These are phyloP conservation scores for Sugiyamaella grinbergsii DNA, from an alignment of 1,139 yeast genomes.

Conservation along the genomic window DNA sequence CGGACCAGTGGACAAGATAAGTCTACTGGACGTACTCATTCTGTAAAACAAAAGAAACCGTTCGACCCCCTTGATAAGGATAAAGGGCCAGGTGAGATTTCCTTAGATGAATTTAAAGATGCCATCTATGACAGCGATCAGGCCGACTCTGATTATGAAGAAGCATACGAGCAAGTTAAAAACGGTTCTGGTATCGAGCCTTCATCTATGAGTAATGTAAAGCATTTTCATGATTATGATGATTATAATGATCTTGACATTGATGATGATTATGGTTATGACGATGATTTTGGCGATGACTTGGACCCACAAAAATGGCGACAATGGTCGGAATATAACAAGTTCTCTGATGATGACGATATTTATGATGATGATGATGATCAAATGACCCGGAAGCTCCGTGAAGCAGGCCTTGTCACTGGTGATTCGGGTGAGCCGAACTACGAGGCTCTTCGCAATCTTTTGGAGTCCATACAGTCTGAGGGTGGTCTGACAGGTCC, in stretches of 20 bases:
- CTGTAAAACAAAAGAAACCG: no score
- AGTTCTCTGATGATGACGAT: constrained; percentile 30
- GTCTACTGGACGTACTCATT: no score
- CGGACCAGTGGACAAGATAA: no score
- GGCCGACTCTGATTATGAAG: not conserved
- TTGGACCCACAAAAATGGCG: not conserved
- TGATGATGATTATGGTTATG: not conserved
- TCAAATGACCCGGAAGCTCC: constrained; percentile 30
- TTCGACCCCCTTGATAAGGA: no score
- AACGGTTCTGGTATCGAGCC: no score
- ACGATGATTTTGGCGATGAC: not conserved
- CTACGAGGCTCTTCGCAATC: constrained; percentile 29
- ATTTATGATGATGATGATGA: constrained; percentile 27
- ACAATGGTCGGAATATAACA: constrained; percentile 11
- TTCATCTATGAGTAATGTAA: no score
- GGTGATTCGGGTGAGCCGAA: constrained; percentile 8
- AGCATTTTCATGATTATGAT: not conserved
- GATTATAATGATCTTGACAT: not conserved
- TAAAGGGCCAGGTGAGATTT: constrained; percentile 20
- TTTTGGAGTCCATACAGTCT: constrained; percentile 36
- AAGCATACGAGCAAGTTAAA: no score
- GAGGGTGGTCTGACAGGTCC: constrained; percentile 46
- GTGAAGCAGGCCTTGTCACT: constrained; percentile 29
- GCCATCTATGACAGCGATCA: not conserved
- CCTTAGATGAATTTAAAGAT: constrained; percentile 16